Conservation (phyloP, 495 filamentous ascomycete species). For the Podospora pseudopauciseta region DNA sequence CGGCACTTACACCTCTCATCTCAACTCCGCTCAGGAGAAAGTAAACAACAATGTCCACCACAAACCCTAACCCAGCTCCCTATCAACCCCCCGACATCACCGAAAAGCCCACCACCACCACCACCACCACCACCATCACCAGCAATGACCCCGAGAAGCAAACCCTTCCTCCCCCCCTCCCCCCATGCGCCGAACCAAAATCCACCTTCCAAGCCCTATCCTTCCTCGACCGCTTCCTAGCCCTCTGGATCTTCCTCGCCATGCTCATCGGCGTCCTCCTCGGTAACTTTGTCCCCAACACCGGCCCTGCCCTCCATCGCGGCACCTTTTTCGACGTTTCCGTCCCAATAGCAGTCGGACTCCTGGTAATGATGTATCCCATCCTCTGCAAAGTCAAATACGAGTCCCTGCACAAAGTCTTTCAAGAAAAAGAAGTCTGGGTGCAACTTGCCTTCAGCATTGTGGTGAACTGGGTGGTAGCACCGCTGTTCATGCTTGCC, state of each 20-base stretch:
- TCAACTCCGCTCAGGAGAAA: not conserved
- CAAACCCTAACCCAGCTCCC: not conserved
- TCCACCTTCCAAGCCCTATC: slow-evolving; percentile 55
- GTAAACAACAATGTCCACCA: slow-evolving; percentile 10
- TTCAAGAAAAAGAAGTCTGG: slow-evolving; percentile 64
- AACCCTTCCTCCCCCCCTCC: not conserved
- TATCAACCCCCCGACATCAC: not conserved
- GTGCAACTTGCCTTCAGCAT: slow-evolving; percentile 75
- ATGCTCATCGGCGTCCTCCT: slow-evolving; percentile 78
- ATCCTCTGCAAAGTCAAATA: slow-evolving; percentile 90
- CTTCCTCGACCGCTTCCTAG: slow-evolving; percentile 72
- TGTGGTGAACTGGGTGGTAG: slow-evolving; percentile 84
- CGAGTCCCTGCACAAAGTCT: slow-evolving; percentile 70
- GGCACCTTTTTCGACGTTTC: slow-evolving; percentile 73
- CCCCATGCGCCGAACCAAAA: slow-evolving; percentile 9
- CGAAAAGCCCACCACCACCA: slow-evolving; percentile 11
- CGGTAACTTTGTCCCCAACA: slow-evolving; percentile 69
- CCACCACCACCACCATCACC: not conserved
- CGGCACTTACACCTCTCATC: not conserved
- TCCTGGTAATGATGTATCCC: slow-evolving; percentile 94
- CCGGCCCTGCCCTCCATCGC: slow-evolving; percentile 59
- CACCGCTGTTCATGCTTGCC: slow-evolving; percentile 79
- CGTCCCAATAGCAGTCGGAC: slow-evolving; percentile 74
- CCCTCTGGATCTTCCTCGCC: slow-evolving; percentile 80
- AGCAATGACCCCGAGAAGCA: slow-evolving; percentile 14